Evolutionary conservation across 23 red algal species (phyloP).

Genomic region (Pyropia haitanensis): DNA sequence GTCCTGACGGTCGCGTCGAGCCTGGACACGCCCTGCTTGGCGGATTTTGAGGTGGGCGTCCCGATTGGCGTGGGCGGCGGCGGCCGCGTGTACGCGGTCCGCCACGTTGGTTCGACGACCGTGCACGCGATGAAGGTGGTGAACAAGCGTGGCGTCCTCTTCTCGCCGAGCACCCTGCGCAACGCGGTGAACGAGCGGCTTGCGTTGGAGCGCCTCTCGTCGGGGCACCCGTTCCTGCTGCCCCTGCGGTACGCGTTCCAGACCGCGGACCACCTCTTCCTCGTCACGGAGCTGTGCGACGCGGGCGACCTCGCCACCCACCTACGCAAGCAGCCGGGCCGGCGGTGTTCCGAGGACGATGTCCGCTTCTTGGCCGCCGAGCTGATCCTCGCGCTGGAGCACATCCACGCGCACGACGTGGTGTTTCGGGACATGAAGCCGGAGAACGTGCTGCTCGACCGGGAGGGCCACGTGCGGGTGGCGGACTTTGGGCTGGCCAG

Average conservation of each 20-base stretch:
- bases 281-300: slow-evolving; percentile 63
- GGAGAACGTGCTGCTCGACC: slow-evolving; percentile 78
- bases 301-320: slow-evolving; percentile 69
- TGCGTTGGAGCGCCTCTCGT: slow-evolving; percentile 31
- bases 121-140: slow-evolving; percentile 61
- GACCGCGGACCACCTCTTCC: slow-evolving; percentile 52
- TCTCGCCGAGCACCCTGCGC: slow-evolving; percentile 14
- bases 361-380: slow-evolving; percentile 50
- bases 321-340: slow-evolving; percentile 24
- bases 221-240: slow-evolving; percentile 67
- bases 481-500: slow-evolving; percentile 87
- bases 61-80: slow-evolving; percentile 43
- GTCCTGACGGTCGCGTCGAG: too few relatives aligned
- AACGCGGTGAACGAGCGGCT: slow-evolving; percentile 63
- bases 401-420: slow-evolving; percentile 55
- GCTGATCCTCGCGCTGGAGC: slow-evolving; percentile 75
- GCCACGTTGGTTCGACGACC: slow-evolving; percentile 7
- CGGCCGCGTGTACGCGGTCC: slow-evolving; percentile 41
- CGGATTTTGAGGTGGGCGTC: slow-evolving; percentile 6
- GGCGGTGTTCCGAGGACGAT: slow-evolving; percentile 40
- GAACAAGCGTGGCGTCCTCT: slow-evolving; percentile 22
- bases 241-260: slow-evolving; percentile 75
- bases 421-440: slow-evolving; percentile 91
- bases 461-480: slow-evolving; percentile 62
- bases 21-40: neutral